A percentile compares a stretch with the other conserved stretches of the same genome.
Evolutionary conservation across 345 rosid genomes (phyloP).

Genomic region (Eucalyptus polyanthemos): DNA sequence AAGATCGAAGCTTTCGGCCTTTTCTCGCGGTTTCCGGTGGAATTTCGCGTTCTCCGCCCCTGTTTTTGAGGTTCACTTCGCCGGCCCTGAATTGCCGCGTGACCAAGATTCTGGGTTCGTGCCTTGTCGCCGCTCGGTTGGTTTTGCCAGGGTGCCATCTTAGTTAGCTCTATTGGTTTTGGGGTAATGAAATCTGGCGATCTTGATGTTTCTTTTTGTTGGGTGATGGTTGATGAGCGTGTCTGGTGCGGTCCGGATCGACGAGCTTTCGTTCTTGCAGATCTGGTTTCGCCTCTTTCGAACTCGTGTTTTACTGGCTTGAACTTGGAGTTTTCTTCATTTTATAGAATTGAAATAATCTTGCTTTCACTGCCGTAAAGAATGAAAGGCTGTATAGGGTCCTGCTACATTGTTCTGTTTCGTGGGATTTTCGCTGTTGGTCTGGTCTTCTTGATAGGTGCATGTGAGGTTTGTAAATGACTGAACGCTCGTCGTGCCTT

Average conservation of each 20-base stretch:
- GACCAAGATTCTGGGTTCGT: background rate
- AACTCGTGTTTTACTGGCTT: background rate
- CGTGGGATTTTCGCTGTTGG: background rate
- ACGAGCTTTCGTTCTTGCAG: background rate
- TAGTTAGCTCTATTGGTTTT: background rate
- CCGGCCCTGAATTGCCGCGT: background rate
- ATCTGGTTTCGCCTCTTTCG: background rate
- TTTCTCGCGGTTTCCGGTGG: background rate
- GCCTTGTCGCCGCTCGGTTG: background rate
- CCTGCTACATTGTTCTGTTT: background rate
- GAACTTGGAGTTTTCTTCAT: background rate
- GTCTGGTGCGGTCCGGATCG: background rate
- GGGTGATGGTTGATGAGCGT: background rate
- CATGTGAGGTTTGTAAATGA: background rate
- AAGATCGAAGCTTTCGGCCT: background rate
- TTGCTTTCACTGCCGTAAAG: background rate
- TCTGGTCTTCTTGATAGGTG: background rate
- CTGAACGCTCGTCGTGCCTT: background rate
- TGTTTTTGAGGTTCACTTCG: background rate
- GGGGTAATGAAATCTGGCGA: background rate
- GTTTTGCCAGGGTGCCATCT: background rate
- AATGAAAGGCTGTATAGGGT: background rate
- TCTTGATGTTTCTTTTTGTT: background rate
- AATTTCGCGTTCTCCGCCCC: background rate
- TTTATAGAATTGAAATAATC: background rate